Conservation (phyloP, 1,284 basidiomycete genomes). For the Flammula alnicola region DNA sequence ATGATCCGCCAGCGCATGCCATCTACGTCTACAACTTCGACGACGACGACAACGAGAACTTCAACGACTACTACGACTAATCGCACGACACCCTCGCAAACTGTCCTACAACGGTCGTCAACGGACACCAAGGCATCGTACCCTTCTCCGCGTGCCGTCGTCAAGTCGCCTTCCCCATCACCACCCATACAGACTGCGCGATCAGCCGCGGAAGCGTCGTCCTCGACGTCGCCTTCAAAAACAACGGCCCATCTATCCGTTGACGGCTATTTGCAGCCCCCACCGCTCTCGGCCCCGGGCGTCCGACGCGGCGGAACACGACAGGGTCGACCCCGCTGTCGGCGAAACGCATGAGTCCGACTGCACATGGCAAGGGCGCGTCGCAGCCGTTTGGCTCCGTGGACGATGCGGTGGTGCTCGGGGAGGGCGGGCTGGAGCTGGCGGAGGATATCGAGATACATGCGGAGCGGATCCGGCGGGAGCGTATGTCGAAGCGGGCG, state of each 20-base stretch:
- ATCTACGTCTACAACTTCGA: not conserved
- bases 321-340: constrained; percentile 40
- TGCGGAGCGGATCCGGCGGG: constrained; percentile 81
- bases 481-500: constrained; percentile 72
- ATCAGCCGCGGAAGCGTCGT: constrained; percentile 14
- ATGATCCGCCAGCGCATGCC: constrained; percentile 1
- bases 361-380: constrained; percentile 27
- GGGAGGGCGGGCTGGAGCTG: constrained; percentile 41
- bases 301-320: constrained; percentile 55
- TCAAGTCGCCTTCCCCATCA: constrained; percentile 24
- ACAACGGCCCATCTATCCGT: constrained; percentile 39
- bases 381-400: constrained; percentile 37
- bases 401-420: constrained; percentile 33
- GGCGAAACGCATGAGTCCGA: constrained; percentile 21
- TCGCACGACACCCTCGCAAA: constrained; percentile 5
- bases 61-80: constrained; percentile 3
- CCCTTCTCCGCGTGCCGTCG: constrained; percentile 31
- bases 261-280: constrained; percentile 58
- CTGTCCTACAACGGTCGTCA: constrained; percentile 42
- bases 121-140: constrained; percentile 53
- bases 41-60: not conserved
- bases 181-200: constrained; percentile 20
- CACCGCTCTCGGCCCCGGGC: constrained; percentile 33
- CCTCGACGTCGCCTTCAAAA: too few species aligned
- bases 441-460: constrained; percentile 80